Percentiles rank a stretch among this genome's conserved stretches.
Evolutionary conservation across 208 protist genomes (phyloP).

Genomic region (Crithidia expoeki): DNA sequence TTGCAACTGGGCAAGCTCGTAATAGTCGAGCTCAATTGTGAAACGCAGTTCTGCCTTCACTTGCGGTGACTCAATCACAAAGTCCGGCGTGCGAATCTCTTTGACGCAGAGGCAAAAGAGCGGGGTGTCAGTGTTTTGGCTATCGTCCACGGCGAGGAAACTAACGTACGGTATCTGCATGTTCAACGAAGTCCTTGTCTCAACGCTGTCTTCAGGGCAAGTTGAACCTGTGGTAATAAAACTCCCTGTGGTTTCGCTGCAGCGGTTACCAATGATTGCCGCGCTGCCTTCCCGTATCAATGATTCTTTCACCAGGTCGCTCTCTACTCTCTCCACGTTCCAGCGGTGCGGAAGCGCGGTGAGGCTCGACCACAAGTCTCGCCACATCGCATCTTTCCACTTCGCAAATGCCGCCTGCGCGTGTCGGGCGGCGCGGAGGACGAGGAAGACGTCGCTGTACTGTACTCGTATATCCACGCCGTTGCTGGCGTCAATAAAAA

Average conservation of each 20-base stretch:
- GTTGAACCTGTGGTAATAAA: neutral
- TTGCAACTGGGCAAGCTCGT: conserved; percentile 23
- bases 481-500: conserved; percentile 34
- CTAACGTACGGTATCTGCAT: conserved; percentile 29
- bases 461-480: conserved; percentile 56
- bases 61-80: conserved; percentile 4
- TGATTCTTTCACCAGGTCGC: neutral
- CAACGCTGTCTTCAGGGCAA: neutral
- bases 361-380: conserved; percentile 25
- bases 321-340: neutral
- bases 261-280: neutral
- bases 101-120: conserved; percentile 30
- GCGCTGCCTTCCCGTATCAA: neutral
- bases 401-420: conserved; percentile 36
- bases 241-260: neutral
- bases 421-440: conserved; percentile 34
- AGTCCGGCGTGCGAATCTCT: conserved; percentile 15
- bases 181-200: neutral
- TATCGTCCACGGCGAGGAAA: conserved; percentile 30
- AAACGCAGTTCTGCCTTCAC: conserved; percentile 21
- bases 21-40: conserved; percentile 28
- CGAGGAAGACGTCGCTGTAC: conserved; percentile 58
- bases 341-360: conserved; percentile 10
- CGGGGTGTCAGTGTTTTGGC: conserved; percentile 26
- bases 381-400: conserved; percentile 29